Evolutionary conservation across 2,329 filamentous ascomycete species (phyloP), one percentile per base, ranked within the genome.

Genomic region (Neonectria ditissima): DNA sequence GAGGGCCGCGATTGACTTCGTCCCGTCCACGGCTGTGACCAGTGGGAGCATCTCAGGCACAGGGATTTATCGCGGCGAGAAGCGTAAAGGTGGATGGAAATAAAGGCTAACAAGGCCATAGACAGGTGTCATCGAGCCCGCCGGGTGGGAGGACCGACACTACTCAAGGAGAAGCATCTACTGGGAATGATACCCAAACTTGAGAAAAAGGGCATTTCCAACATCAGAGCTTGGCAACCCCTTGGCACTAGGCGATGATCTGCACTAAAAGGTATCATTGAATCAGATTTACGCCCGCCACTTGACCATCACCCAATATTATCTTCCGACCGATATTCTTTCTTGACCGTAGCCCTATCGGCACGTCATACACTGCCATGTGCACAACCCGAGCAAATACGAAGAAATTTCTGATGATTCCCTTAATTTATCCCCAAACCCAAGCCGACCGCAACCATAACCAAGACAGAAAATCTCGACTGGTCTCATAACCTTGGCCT

Each of bases 1-100:
- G 26, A 74, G 78, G 63, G 76, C 70, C 24, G 74, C 79, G 1
- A 76, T 88, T 1, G 84, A 86, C 16, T 89, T 89, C 76, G 85
- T 87, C 18, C 59, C 79, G 4, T 69, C 75, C 6, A 65, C 68
- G n/a, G 68, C 62, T 11, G 50, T 71, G 24, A 56, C 62, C 4
- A 66, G 65, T n/a, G 71, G 72, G 20, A 71, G 57, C 34, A 69
- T 60, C 26, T 56, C 70, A 1, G 57, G 63, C 11, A 45, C 63
- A 2, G 73, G 69, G 5, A 32, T 76, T 39, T 68, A 63, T 44
- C 73, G 68, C 57, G 69, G 69, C 20, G 73, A 79, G 67, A 78
- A 78, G 68, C 71, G 73, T 54, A 78, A 79, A 65, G 67, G 78
- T 30, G 74, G 74, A 16, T 78, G 77, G 77, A 75, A 74, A 50